These are phyloP conservation scores for Przewalskia tangutica DNA, from an alignment of 257 asterid genomes.

Conservation along the genomic window DNA sequence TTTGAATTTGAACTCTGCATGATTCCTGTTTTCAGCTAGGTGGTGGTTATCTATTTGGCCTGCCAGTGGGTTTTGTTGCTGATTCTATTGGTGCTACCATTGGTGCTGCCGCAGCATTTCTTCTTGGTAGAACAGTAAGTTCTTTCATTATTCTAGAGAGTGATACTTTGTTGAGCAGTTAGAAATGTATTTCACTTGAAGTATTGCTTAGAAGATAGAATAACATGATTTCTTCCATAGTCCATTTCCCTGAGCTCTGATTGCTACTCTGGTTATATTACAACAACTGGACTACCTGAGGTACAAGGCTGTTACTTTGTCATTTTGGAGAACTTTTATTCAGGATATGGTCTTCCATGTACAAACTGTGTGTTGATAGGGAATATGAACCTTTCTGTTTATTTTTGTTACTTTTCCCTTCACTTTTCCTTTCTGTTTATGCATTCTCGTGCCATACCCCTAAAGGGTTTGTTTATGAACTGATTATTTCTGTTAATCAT, in stretches of 20 bases:
- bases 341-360: not conserved
- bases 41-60: slow-evolving; percentile 97
- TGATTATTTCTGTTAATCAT: not conserved
- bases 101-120: slow-evolving; percentile 94
- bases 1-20: not conserved
- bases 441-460: not conserved
- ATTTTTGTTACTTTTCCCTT: not conserved
- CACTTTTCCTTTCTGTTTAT: not conserved
- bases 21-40: slow-evolving; percentile 60
- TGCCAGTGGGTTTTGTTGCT: slow-evolving; percentile 91
- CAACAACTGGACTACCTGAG: not conserved
- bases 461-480: not conserved
- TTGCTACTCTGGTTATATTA: not conserved
- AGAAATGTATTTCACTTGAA: not conserved
- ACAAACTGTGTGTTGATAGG: not conserved
- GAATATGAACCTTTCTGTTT: too few species aligned
- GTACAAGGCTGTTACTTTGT: not conserved
- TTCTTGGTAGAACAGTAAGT: slow-evolving; percentile 92
- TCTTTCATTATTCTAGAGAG: not conserved
- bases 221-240: not conserved
- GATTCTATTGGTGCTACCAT: slow-evolving; percentile 93
- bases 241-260: not conserved
- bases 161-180: slow-evolving; percentile 1
- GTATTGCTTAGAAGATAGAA: not conserved
- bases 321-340: not conserved